A percentile compares a stretch with the other conserved stretches of the same genome.
These are phyloP conservation scores for Solanum etuberosum DNA, from an alignment of 257 asterid genomes.

Conservation along the genomic window DNA sequence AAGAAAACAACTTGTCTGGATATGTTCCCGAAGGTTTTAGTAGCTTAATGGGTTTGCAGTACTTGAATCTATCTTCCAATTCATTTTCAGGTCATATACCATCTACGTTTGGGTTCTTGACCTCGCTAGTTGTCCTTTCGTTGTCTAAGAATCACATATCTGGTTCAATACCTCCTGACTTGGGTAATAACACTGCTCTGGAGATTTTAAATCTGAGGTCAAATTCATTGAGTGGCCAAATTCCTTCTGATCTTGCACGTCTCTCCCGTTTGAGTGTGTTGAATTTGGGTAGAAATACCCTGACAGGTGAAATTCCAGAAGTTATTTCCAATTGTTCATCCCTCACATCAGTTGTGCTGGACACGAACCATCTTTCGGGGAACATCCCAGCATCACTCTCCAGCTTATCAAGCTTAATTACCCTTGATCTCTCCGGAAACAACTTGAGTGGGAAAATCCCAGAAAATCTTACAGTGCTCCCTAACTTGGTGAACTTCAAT, in stretches of 20 bases:
- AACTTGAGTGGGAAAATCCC: conserved; percentile 46
- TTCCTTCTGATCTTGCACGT: conserved; percentile 37
- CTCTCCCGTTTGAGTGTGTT: conserved; percentile 40
- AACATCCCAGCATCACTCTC: conserved; percentile 21
- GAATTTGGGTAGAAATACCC: conserved; percentile 47
- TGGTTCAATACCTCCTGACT: conserved; percentile 47
- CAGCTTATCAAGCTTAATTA: conserved; percentile 12
- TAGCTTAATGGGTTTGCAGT: conserved; percentile 44
- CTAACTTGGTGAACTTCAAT: conserved; percentile 32
- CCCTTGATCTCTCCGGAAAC: conserved; percentile 25
- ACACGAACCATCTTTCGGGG: conserved; percentile 30
- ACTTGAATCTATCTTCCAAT: conserved; percentile 57
- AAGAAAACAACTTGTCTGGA: conserved; percentile 49
- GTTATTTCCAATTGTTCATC: conserved; percentile 46
- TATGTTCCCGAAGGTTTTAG: conserved; percentile 61
- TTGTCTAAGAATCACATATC: conserved; percentile 41
- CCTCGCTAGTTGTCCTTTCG: conserved; percentile 44
- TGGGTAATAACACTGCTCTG: conserved; percentile 53
- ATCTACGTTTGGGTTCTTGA: conserved; percentile 57
- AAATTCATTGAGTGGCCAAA: conserved; percentile 37
- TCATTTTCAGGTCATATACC: conserved; percentile 49
- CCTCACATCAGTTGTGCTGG: conserved; percentile 28
- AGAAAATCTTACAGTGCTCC: conserved; percentile 32
- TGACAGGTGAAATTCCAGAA: conserved; percentile 46
- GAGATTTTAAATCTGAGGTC: conserved; percentile 37